These are phyloP conservation scores for Clonostachys rhizophaga DNA, from an alignment of 2,329 filamentous ascomycete species.

Conservation along the genomic window DNA sequence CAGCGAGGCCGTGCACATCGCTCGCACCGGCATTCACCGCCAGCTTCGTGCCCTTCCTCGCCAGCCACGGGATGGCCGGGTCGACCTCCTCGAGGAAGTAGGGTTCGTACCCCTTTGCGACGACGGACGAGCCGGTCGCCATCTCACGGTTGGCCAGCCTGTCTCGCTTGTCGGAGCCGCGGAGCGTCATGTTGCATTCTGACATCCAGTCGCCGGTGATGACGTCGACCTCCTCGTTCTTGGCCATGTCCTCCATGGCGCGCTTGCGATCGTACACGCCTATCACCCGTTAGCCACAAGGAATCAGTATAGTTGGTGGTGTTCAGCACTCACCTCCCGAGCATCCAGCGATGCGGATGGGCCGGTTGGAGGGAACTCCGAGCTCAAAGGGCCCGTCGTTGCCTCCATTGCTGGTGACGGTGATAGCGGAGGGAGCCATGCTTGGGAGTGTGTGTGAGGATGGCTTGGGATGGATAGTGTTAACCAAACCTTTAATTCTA, in stretches of 20 bases:
- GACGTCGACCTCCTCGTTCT: constrained; percentile 17
- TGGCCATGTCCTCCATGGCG: constrained; percentile 15
- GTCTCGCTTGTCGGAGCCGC: constrained; percentile 17
- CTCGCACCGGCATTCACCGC: constrained; percentile 28
- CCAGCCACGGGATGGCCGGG: constrained; percentile 20
- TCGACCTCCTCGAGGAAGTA: constrained; percentile 20
- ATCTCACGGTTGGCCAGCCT: constrained; percentile 11
- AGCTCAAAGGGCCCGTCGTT: constrained; percentile 4
- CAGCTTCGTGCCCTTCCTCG: constrained; percentile 20
- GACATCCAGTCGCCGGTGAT: constrained; percentile 24
- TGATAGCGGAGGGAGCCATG: constrained; percentile 11
- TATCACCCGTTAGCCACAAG: not conserved
- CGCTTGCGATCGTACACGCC: constrained; percentile 31
- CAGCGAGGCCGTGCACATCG: constrained; percentile 15
- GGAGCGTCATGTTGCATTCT: constrained; percentile 19
- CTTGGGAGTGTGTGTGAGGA: not conserved
- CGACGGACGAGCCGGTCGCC: constrained; percentile 15
- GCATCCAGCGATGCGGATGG: constrained; percentile 19
- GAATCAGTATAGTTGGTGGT: too few species aligned
- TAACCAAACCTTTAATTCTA: too few species aligned
- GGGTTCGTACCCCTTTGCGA: constrained; percentile 34
- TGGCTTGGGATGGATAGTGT: too few species aligned
- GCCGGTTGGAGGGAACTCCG: constrained; percentile 9
- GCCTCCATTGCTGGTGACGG: constrained; percentile 3
- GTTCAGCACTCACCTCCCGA: constrained; percentile 11